Base-by-base conservation (phyloP, 1,284 basidiomycete genomes). In the Polyporus tsugae region DNA sequence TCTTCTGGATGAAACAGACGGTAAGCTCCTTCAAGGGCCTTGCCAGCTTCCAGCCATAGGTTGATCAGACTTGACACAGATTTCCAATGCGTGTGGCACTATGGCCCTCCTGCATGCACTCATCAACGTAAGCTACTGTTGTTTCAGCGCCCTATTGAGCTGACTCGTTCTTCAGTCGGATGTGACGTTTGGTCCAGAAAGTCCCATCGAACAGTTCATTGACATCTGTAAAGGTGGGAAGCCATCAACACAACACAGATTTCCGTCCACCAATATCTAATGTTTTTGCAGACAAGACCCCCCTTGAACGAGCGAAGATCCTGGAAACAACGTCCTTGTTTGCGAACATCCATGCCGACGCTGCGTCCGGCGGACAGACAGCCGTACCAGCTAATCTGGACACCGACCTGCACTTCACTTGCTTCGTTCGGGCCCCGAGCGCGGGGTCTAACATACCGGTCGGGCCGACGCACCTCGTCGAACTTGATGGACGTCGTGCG, bases 51-150 rank as follows among this genome's bases (percentile, higher is more conserved):
- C 17, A 13, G 10, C 1, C n/a, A 41, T 17, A 35, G 3, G 4
- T 29, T 60, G 15, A 60, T 11, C 17, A 9, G 49, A 62, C 52
- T 39, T 66, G 46, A 62, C 63, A 60, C 67, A 95, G 94, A 95
- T 96, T 69, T 80, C 85, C 1, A 96, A 96, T 76, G 95, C 95
- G 0, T 97, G 95, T 75, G 95, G 95, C 2, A 96, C 95, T 0
- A 96, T 97, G 75, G 95, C 91, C 0, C 82, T 97, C 9, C 82
- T 97, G 15, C 95, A 97, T 77, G 89, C 93, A 4, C 77, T 95
- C 59, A 86, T 86, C 22, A 95, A 95, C 75, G 91, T 92, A 70
- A 72, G 88, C 0, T 7, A 11, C 11, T 78, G 33, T n/a, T 13
- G 19, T 39, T 60, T 4, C 0, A 15, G 6, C 36, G 49, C 17